phyloP scores from a whole-genome alignment of 2,329 filamentous ascomycete species.

The Neopestalotiopsis rosae region DNA sequence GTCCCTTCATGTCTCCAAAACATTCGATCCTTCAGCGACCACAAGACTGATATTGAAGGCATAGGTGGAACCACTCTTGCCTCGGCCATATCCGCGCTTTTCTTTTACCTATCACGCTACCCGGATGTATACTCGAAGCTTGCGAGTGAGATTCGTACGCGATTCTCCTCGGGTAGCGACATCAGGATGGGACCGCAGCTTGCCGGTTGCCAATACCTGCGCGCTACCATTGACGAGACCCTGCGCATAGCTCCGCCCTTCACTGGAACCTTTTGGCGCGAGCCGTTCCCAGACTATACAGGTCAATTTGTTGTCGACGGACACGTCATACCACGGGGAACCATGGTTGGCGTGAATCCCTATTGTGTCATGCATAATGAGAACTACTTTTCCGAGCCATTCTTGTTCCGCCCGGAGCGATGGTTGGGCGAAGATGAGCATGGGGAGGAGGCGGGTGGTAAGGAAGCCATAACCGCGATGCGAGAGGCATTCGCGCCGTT shows the following conservation, averaged over 20 bases:
- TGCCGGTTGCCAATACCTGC: constrained; percentile 44
- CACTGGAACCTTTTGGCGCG: constrained; percentile 37
- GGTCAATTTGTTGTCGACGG: constrained; percentile 26
- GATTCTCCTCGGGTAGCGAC: constrained; percentile 37
- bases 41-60: background rate
- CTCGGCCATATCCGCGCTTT: constrained; percentile 34
- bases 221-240: constrained; percentile 51
- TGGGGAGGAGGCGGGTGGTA: constrained; percentile 19
- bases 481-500: constrained; percentile 35
- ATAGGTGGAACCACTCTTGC: constrained; percentile 35
- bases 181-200: constrained; percentile 38
- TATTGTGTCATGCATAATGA: constrained; percentile 42
- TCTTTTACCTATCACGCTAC: constrained; percentile 42
- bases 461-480: constrained; percentile 20
- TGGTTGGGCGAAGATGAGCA: constrained; percentile 32
- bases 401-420: constrained; percentile 37
- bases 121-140: constrained; percentile 33
- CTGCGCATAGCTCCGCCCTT: constrained; percentile 51
- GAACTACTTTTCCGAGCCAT: constrained; percentile 32
- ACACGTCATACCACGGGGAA: constrained; percentile 37
- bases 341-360: constrained; percentile 36
- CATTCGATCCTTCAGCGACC: too few relatives aligned
- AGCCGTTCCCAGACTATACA: constrained; percentile 25
- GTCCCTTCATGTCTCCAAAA: too few relatives aligned
- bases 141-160: constrained; percentile 34